phyloP scores from a whole-genome alignment of 495 filamentous ascomycete species.

The Terfezia claveryi region DNA sequence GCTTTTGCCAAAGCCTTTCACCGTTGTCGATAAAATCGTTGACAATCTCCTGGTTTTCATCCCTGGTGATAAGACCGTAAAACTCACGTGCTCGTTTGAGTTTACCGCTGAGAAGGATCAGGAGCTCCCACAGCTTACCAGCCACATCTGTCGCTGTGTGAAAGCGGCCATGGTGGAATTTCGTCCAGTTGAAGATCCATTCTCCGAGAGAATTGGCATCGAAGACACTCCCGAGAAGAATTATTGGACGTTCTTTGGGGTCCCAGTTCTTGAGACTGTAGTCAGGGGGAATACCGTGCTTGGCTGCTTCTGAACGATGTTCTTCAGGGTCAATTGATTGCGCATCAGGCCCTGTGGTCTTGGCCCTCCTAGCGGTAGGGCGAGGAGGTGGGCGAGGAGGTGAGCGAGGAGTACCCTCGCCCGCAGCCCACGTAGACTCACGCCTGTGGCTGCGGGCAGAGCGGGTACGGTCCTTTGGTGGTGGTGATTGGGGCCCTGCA shows the following conservation, averaged over 20 bases:
- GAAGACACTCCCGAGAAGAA: constrained; percentile 86
- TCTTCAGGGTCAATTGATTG: constrained; percentile 5
- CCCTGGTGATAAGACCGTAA: constrained; percentile 44
- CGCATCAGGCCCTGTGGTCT: constrained; percentile 26
- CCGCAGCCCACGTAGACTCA: constrained; percentile 16
- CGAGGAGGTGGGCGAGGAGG: too few species aligned
- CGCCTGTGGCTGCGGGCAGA: constrained; percentile 15
- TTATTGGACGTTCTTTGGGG: constrained; percentile 67
- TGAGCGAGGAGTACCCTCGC: constrained; percentile 28
- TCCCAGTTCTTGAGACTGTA: constrained; percentile 99
- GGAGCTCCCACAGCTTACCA: constrained; percentile 81
- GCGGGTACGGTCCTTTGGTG: background rate
- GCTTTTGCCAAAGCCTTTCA: constrained; percentile 64
- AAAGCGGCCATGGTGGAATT: constrained; percentile 66
- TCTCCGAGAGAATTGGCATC: constrained; percentile 94
- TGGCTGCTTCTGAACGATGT: constrained; percentile 45
- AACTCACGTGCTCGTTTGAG: constrained; percentile 77
- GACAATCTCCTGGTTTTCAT: constrained; percentile 57
- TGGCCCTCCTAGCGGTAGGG: constrained; percentile 24
- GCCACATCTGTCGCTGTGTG: constrained; percentile 82
- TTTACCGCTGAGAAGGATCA: constrained; percentile 92
- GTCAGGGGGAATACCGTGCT: constrained; percentile 67
- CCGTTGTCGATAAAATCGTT: constrained; percentile 84
- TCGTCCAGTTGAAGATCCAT: constrained; percentile 99
- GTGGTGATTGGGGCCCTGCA: constrained; percentile 5